Conservation (phyloP, 208 protist genomes). For the Endotrypanum monterogeii region DNA sequence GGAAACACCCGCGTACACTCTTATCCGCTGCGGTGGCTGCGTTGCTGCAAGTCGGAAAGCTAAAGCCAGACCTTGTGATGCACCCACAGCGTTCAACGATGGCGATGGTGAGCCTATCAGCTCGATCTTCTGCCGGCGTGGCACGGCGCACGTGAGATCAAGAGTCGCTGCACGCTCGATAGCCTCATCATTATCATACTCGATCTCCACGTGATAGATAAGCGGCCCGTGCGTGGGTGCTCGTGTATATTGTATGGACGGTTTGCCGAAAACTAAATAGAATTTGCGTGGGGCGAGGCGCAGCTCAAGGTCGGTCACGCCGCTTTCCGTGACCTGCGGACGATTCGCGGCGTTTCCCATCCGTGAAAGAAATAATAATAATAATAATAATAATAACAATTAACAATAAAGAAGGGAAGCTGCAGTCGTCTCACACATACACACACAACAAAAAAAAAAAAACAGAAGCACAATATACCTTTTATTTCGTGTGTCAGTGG, state of each 20-base stretch:
- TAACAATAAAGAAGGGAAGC: not conserved
- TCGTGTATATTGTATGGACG: slow-evolving; percentile 49
- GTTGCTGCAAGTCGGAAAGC: slow-evolving; percentile 21
- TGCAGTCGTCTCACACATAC: too few species aligned
- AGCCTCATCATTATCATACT: slow-evolving; percentile 41
- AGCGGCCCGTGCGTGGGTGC: slow-evolving; percentile 45
- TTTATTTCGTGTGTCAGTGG: too few species aligned
- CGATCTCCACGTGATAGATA: slow-evolving; percentile 58
- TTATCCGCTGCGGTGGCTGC: slow-evolving; percentile 14
- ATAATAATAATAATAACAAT: not conserved
- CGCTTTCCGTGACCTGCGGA: not conserved
- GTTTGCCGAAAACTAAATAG: slow-evolving; percentile 69
- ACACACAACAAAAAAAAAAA: too few species aligned
- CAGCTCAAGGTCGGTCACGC: slow-evolving; percentile 24
- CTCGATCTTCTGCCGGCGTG: slow-evolving; percentile 24
- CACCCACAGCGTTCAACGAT: not conserved
- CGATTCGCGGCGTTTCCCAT: slow-evolving; percentile 27
- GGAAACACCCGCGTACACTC: slow-evolving; percentile 18
- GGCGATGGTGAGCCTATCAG: slow-evolving; percentile 1
- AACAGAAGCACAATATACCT: too few species aligned
- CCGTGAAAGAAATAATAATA: not conserved
- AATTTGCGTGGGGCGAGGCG: slow-evolving; percentile 42
- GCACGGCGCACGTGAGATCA: slow-evolving; percentile 33
- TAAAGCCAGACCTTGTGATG: slow-evolving; percentile 17
- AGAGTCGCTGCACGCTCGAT: slow-evolving; percentile 57